Conservation (phyloP, 257 asterid genomes). For the Capsicum pubescens region DNA sequence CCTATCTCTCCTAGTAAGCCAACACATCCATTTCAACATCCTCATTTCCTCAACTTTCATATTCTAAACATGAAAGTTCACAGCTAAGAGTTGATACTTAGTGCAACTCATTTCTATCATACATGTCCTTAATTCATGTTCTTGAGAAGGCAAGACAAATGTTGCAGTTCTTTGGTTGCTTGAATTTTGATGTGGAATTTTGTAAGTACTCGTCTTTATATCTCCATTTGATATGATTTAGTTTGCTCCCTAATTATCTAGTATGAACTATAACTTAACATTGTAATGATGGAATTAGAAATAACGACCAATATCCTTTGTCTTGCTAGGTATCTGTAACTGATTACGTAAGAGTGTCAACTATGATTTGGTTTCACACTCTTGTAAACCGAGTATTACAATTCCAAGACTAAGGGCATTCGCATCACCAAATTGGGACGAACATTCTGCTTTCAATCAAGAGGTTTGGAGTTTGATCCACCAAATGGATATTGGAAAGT, state of each 20-base stretch:
- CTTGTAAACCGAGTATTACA: neutral
- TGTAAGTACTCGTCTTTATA: neutral
- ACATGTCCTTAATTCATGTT: too few species aligned
- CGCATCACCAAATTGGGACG: neutral
- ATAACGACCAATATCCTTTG: neutral
- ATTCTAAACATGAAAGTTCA: too few species aligned
- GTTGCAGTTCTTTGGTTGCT: neutral
- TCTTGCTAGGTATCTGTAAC: neutral
- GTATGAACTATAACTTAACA: too few species aligned
- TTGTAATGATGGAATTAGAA: neutral
- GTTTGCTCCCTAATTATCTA: neutral
- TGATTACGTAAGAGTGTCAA: neutral
- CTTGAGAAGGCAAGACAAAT: neutral
- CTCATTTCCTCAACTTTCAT: too few species aligned
- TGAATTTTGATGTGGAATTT: neutral
- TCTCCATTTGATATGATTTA: neutral
- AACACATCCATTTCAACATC: too few species aligned
- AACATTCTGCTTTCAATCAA: neutral
- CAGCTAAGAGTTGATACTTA: too few species aligned
- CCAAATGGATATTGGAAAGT: neutral
- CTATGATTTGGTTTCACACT: neutral
- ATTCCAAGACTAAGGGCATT: neutral
- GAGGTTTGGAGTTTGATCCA: neutral
- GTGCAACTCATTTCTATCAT: too few species aligned
- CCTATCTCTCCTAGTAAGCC: too few species aligned